These are phyloP conservation scores for Ophiostoma sp. DNA, from an alignment of 2,329 filamentous ascomycete genomes.

Conservation along the genomic window DNA sequence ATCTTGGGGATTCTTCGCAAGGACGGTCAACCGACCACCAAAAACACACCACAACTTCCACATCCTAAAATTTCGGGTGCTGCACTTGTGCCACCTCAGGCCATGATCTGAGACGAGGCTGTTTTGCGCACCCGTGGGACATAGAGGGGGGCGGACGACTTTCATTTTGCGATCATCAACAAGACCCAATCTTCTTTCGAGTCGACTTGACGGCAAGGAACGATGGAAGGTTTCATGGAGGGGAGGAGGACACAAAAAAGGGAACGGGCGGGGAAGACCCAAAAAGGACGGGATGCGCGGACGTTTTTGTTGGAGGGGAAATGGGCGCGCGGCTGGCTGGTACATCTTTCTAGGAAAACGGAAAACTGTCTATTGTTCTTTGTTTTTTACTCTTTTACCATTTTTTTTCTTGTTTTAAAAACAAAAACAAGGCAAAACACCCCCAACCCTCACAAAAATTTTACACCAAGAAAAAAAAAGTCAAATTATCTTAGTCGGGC, in stretches of 20 bases:
- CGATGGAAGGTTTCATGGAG: not conserved
- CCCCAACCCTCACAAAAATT: not conserved
- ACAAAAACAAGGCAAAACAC: conserved; percentile 11
- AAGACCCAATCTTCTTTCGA: not conserved
- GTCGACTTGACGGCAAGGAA: not conserved
- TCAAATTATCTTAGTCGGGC: not conserved
- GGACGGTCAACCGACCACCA: not conserved
- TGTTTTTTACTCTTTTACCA: conserved; percentile 23
- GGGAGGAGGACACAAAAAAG: conserved; percentile 1
- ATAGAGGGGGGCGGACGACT: not conserved
- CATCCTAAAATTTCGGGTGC: not conserved
- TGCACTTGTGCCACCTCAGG: not conserved
- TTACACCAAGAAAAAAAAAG: conserved; percentile 25
- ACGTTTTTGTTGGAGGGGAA: conserved; percentile 12
- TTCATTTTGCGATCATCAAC: not conserved
- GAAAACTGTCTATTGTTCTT: conserved; percentile 29
- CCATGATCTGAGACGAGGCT: not conserved
- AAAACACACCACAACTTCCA: not conserved
- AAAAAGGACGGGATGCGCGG: not conserved
- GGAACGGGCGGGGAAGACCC: not conserved
- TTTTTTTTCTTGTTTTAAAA: conserved; percentile 10
- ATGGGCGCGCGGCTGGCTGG: conserved; percentile 31
- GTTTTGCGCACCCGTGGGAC: not conserved
- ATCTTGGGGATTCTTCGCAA: not conserved
- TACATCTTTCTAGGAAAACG: conserved; percentile 30